A percentile compares a stretch with the other conserved stretches of the same genome.
phyloP scores from a whole-genome alignment of 73 alveolate species.

The Uronychia binucleata region DNA sequence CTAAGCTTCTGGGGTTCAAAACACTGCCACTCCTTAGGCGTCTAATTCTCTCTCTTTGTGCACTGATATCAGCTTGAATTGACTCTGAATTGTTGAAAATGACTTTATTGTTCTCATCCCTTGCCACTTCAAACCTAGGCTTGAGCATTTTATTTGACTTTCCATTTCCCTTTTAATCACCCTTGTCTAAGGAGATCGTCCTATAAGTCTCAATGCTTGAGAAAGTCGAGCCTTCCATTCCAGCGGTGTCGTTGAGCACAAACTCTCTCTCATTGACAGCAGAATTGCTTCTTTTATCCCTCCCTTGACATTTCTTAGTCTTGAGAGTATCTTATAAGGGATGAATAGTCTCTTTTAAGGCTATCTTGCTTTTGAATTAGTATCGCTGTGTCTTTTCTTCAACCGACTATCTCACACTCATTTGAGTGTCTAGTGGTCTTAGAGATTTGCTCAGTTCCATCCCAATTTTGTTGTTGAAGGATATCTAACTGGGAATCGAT shows the following conservation, averaged over 20 bases:
- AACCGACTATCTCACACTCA: neutral
- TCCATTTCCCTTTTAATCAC: neutral
- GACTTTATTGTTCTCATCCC: no score
- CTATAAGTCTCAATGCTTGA: neutral
- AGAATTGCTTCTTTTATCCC: neutral
- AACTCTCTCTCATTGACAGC: neutral
- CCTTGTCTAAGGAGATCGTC: neutral
- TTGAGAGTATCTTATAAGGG: neutral
- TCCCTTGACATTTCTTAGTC: neutral
- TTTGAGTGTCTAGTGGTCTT: neutral
- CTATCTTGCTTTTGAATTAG: neutral
- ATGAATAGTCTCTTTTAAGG: neutral
- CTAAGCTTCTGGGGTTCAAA: no score
- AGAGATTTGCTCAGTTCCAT: neutral
- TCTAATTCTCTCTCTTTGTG: no score
- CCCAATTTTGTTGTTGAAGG: neutral
- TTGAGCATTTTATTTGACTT: neutral
- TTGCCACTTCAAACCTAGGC: neutral
- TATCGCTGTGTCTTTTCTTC: neutral
- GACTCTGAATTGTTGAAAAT: no score
- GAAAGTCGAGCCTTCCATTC: neutral
- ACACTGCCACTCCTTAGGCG: no score
- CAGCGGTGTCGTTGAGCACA: neutral
- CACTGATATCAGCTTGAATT: no score
- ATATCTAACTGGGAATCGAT: neutral